These are phyloP conservation scores for Staphylotrichum longicolle DNA, from an alignment of 495 filamentous ascomycete genomes.

Conservation along the genomic window DNA sequence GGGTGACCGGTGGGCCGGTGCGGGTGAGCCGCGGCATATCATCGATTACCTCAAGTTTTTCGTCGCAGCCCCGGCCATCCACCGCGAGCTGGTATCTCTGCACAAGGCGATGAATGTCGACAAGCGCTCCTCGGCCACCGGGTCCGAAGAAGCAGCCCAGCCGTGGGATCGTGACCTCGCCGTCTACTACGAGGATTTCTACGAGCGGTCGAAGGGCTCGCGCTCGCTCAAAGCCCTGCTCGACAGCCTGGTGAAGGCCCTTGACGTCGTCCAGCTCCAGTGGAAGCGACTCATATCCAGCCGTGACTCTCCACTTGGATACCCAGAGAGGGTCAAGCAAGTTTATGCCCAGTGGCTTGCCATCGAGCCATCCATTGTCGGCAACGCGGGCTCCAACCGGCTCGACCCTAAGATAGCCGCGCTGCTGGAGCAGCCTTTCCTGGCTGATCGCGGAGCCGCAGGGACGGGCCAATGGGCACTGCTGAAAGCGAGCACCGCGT, in stretches of 20 bases:
- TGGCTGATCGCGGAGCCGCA: constrained; percentile 32
- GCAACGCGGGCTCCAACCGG: constrained; percentile 22
- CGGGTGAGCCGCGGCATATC: constrained; percentile 53
- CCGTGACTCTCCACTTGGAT: constrained; percentile 20
- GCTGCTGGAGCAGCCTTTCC: constrained; percentile 47
- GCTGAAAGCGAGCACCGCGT: constrained; percentile 62
- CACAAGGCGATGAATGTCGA: constrained; percentile 36
- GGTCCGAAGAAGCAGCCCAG: constrained; percentile 13
- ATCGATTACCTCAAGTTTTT: constrained; percentile 72
- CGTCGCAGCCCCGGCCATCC: constrained; percentile 53
- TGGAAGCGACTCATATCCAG: constrained; percentile 32
- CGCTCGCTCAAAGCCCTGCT: constrained; percentile 33
- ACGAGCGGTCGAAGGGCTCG: constrained; percentile 26
- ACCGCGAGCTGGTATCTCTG: constrained; percentile 50
- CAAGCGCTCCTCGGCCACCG: constrained; percentile 5
- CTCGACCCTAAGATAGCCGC: constrained; percentile 32
- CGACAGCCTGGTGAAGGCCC: constrained; percentile 35
- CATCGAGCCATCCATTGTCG: constrained; percentile 37
- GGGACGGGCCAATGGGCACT: constrained; percentile 50
- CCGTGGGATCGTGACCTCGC: constrained; percentile 52
- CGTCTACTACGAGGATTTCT: constrained; percentile 41
- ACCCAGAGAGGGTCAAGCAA: constrained; percentile 43
- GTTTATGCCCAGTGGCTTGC: constrained; percentile 45
- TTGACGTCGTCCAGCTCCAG: constrained; percentile 31
- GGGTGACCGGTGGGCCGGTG: constrained; percentile 34